A percentile compares a stretch with the other conserved stretches of the same genome.
Conservation (phyloP, 1,139 yeast species). For the Candida sp. region DNA sequence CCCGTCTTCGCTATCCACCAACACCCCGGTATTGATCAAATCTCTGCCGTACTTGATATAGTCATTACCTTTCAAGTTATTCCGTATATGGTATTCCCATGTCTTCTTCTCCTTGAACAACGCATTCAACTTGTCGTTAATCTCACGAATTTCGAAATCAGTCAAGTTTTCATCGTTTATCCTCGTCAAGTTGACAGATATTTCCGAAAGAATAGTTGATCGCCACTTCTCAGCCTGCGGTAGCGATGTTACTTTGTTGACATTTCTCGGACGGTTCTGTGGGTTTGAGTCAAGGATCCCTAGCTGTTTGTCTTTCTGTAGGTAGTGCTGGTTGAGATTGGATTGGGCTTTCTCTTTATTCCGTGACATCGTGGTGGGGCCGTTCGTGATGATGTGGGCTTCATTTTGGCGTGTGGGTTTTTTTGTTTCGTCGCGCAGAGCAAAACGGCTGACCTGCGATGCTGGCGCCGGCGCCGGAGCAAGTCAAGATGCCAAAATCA, state of each 20-base stretch:
- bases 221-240: slow-evolving; percentile 84
- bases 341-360: slow-evolving; percentile 80
- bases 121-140: slow-evolving; percentile 77
- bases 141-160: slow-evolving; percentile 67
- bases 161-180: slow-evolving; percentile 67
- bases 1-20: slow-evolving; percentile 20
- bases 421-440: not conserved
- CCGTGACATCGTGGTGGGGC: slow-evolving; percentile 58
- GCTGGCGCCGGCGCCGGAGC: too few relatives aligned
- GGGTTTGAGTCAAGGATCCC: slow-evolving; percentile 67
- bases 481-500: too few relatives aligned
- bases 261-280: slow-evolving; percentile 63
- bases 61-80: slow-evolving; percentile 70
- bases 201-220: slow-evolving; percentile 64
- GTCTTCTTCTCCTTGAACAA: slow-evolving; percentile 68
- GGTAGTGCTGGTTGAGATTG: slow-evolving; percentile 64
- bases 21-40: slow-evolving; percentile 28
- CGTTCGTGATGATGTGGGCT: not conserved
- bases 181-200: slow-evolving; percentile 60
- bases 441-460: not conserved
- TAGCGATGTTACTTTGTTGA: slow-evolving; percentile 55
- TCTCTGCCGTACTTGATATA: slow-evolving; percentile 37
- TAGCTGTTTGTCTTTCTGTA: slow-evolving; percentile 59
- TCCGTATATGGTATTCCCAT: slow-evolving; percentile 79
- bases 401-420: not conserved